Percentiles rank a stretch among this genome's conserved stretches.
These are phyloP conservation scores for Bryoglossum gracile DNA, from an alignment of 495 filamentous ascomycete genomes.

Conservation along the genomic window DNA sequence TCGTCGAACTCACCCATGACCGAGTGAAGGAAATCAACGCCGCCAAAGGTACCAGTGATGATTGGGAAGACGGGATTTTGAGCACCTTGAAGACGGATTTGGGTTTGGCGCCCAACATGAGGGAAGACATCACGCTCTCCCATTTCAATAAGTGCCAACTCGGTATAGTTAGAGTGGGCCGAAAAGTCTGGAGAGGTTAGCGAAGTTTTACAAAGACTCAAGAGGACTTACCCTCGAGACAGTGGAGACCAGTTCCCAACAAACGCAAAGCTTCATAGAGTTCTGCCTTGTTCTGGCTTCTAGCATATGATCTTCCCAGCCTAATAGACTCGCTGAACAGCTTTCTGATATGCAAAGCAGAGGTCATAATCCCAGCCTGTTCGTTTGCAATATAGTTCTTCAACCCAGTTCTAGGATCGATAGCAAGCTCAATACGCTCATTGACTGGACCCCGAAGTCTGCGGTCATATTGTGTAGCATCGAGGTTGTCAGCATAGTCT, in stretches of 20 bases:
- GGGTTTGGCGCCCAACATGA: constrained; percentile 68
- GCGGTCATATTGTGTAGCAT: constrained; percentile 73
- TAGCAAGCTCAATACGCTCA: constrained; percentile 65
- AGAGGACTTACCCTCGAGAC: constrained; percentile 52
- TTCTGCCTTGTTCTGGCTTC: constrained; percentile 56
- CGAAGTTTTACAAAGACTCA: constrained; percentile 63
- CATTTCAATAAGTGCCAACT: constrained; percentile 77
- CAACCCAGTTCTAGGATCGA: constrained; percentile 72
- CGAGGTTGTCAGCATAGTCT: constrained; percentile 46
- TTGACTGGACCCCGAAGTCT: constrained; percentile 77
- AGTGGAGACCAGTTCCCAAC: constrained; percentile 80
- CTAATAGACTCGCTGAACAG: constrained; percentile 66
- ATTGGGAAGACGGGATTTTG: constrained; percentile 61
- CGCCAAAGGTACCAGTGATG: constrained; percentile 87
- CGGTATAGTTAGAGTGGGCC: constrained; percentile 85
- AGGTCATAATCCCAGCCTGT: constrained; percentile 62
- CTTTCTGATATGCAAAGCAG: constrained; percentile 63
- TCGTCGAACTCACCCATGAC: constrained; percentile 85
- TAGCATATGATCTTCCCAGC: constrained; percentile 62
- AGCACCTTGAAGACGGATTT: constrained; percentile 57
- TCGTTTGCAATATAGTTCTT: constrained; percentile 92
- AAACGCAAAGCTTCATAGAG: constrained; percentile 79
- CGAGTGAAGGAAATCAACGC: constrained; percentile 89
- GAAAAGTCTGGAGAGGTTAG: constrained; percentile 81
- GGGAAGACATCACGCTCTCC: constrained; percentile 76